Percentiles rank a stretch among this genome's conserved stretches.
Evolutionary conservation across 305 asterid genomes (phyloP).

Genomic region (Solanum hybrid): DNA sequence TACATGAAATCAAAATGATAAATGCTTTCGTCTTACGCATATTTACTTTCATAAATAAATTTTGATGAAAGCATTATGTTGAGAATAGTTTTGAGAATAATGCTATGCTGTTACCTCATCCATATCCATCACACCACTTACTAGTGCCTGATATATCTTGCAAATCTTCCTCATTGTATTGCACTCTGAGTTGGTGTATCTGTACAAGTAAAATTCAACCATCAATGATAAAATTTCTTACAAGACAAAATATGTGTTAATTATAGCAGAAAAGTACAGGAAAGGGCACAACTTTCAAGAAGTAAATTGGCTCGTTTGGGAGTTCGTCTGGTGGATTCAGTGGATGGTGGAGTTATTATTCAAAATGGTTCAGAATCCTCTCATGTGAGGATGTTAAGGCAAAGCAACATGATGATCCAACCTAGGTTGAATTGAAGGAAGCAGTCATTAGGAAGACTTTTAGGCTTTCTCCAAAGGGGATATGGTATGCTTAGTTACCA

Average conservation of each 20-base stretch:
- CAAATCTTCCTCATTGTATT: conserved; percentile 48
- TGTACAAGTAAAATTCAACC: conserved; percentile 11
- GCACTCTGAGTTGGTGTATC: conserved; percentile 30
- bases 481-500: neutral
- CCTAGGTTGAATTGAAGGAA: neutral
- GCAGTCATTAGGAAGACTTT: neutral
- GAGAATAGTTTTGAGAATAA: too few species aligned
- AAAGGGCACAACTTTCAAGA: neutral
- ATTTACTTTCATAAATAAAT: neutral
- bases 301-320: neutral
- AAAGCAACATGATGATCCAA: neutral
- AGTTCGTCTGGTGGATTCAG: neutral
- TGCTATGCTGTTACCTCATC: conserved; percentile 47
- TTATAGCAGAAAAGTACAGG: neutral
- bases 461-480: neutral
- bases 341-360: too few species aligned
- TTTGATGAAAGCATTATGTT: neutral
- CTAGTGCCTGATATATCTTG: conserved; percentile 80
- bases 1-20: neutral
- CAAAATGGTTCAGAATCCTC: too few species aligned
- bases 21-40: neutral
- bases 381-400: neutral
- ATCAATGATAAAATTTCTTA: neutral
- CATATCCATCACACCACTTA: conserved; percentile 48
- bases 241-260: neutral